phyloP scores from a whole-genome alignment of 73 alveolate genomes.

The Breviolum minutum region DNA sequence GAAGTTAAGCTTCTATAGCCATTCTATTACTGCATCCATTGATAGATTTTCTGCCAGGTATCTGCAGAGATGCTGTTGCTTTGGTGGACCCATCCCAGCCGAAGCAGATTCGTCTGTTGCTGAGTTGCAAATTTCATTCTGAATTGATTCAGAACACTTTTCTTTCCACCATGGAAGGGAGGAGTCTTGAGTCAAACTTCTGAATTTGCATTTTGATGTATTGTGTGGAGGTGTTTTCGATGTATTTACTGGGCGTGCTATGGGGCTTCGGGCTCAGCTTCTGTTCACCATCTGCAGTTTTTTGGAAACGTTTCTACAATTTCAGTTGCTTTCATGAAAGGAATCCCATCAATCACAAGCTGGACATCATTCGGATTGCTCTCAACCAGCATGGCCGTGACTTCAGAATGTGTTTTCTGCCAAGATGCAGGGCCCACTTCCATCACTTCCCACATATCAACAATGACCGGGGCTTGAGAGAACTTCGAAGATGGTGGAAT shows the following conservation, averaged over 20 bases:
- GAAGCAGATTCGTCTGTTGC: constrained; percentile 64
- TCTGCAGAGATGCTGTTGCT: constrained; percentile 85
- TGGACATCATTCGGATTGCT: constrained; percentile 96
- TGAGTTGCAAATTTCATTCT: background rate
- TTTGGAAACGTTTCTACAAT: background rate
- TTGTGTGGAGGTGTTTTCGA: constrained; percentile 71
- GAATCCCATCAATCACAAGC: constrained; percentile 90
- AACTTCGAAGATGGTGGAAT: too few species aligned
- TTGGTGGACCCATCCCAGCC: constrained; percentile 82
- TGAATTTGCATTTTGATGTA: background rate
- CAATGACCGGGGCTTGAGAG: too few species aligned
- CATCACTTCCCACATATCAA: too few species aligned
- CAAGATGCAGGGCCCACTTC: too few species aligned
- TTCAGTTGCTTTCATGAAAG: background rate
- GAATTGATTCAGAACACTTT: background rate
- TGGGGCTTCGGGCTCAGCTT: constrained; percentile 44
- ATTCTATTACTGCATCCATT: background rate
- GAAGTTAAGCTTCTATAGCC: background rate
- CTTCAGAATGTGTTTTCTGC: background rate
- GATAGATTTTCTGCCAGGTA: constrained; percentile 24
- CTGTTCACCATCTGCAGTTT: background rate
- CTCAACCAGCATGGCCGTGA: constrained; percentile 98
- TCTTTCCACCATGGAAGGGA: background rate
- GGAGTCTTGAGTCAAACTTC: too few species aligned
- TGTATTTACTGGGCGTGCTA: constrained; percentile 76